A percentile compares a stretch with the other conserved stretches of the same genome.
These are phyloP conservation scores for Tubosaeta brunneosetosa DNA, from an alignment of 768 basidiomycete species.

Conservation along the genomic window DNA sequence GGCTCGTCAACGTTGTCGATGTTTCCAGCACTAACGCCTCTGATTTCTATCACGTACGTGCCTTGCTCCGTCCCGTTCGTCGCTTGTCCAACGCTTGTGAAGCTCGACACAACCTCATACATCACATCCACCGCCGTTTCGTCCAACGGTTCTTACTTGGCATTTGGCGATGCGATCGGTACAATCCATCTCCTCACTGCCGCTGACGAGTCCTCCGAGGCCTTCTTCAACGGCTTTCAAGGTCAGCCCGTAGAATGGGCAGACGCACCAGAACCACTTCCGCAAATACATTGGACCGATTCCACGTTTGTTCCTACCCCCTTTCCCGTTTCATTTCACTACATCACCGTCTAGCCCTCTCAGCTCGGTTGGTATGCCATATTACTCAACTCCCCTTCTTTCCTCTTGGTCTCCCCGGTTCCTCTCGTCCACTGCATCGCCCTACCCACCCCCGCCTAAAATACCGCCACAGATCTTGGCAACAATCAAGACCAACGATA, in stretches of 20 bases:
- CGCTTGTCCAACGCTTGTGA: constrained; percentile 5
- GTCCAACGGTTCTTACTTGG: constrained; percentile 84
- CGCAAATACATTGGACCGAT: constrained; percentile 76
- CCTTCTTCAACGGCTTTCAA: constrained; percentile 86
- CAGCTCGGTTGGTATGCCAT: constrained; percentile 83
- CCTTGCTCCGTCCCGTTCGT: background rate
- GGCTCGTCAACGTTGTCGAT: constrained; percentile 83
- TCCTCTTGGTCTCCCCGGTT: constrained; percentile 62
- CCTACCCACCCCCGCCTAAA: constrained; percentile 65
- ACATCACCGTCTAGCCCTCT: constrained; percentile 55
- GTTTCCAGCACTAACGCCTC: constrained; percentile 60
- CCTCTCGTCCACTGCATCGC: constrained; percentile 39
- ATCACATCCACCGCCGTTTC: constrained; percentile 79
- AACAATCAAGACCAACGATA: constrained; percentile 83
- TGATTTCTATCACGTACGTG: constrained; percentile 75
- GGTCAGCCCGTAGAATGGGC: constrained; percentile 85
- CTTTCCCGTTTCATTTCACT: background rate
- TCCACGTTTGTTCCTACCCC: constrained; percentile 56
- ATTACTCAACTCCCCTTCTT: constrained; percentile 69
- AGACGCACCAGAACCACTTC: constrained; percentile 62
- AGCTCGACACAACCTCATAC: constrained; percentile 68
- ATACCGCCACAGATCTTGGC: constrained; percentile 76
- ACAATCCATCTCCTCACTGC: constrained; percentile 77
- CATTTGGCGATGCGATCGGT: constrained; percentile 87
- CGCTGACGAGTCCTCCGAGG: constrained; percentile 50